Conservation (phyloP, 192 early-diverging fungal species). For the Chytriomyces sp. region DNA sequence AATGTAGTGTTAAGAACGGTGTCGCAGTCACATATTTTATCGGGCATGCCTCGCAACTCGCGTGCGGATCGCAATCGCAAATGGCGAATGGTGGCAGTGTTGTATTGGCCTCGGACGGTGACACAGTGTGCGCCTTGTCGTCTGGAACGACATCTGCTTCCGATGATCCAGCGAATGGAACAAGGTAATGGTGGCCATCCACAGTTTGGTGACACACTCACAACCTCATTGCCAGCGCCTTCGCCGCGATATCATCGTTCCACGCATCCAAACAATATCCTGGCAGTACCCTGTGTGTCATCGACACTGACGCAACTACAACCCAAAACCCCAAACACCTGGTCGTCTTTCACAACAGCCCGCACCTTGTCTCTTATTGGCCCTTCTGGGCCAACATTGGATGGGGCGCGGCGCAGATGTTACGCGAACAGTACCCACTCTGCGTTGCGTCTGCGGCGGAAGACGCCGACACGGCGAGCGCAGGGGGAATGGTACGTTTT, state of each 20-base stretch:
- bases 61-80: slow-evolving; percentile 30
- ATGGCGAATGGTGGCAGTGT: slow-evolving; percentile 15
- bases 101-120: not conserved
- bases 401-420: not conserved
- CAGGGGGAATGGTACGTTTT: not conserved
- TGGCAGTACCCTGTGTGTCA: too few species aligned
- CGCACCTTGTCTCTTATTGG: not conserved
- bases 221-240: too few species aligned
- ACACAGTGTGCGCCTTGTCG: not conserved
- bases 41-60: slow-evolving; percentile 12
- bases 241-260: not conserved
- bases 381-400: slow-evolving; percentile 7
- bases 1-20: slow-evolving; percentile 16
- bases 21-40: slow-evolving; percentile 25
- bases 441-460: not conserved
- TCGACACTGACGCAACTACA: too few species aligned
- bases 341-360: not conserved
- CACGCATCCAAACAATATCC: not conserved
- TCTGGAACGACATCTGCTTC: not conserved
- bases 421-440: not conserved
- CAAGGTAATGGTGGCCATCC: too few species aligned
- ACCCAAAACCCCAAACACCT: too few species aligned
- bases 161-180: too few species aligned
- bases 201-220: too few species aligned
- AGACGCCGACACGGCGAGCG: not conserved